Evolutionary conservation across 495 filamentous ascomycete species (phyloP).

Genomic region (Rusavskia elegans): DNA sequence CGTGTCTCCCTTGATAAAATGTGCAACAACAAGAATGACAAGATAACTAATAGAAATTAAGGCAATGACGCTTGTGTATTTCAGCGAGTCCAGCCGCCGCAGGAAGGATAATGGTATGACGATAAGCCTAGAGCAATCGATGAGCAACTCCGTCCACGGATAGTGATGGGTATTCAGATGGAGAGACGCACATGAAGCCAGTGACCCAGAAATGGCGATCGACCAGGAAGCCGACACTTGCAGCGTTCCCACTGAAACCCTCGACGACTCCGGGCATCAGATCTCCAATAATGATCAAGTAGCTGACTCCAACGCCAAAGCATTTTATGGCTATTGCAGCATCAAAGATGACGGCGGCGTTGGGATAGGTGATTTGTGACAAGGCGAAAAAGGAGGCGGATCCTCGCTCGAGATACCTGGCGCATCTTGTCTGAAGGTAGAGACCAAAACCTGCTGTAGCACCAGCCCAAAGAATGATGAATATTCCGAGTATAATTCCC

Average conservation of each 20-base stretch:
- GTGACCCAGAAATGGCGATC: conserved; percentile 96
- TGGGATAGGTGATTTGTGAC: conserved; percentile 91
- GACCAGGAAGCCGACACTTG: conserved; percentile 51
- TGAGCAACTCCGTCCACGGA: not conserved
- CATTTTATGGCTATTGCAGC: conserved; percentile 94
- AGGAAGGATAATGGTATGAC: conserved; percentile 91
- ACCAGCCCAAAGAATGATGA: conserved; percentile 84
- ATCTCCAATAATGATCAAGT: conserved; percentile 96
- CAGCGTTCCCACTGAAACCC: conserved; percentile 50
- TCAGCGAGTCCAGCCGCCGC: conserved; percentile 78
- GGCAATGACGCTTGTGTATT: conserved; percentile 90
- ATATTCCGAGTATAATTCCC: conserved; percentile 63
- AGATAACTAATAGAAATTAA: conserved; percentile 87
- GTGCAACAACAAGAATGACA: conserved; percentile 78
- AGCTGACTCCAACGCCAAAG: conserved; percentile 90
- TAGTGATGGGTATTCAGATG: not conserved
- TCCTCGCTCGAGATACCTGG: conserved; percentile 80
- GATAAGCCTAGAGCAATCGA: conserved; percentile 44
- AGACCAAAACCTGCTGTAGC: conserved; percentile 79
- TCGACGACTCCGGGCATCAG: conserved; percentile 88
- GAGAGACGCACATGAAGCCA: conserved; percentile 62
- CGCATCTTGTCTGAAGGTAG: conserved; percentile 85
- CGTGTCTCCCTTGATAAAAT: conserved; percentile 70
- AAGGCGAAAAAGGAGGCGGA: conserved; percentile 75
- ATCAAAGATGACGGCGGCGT: conserved; percentile 90